Evolutionary conservation across 2,329 filamentous ascomycete species (phyloP), one percentile per base, ranked within the genome.

Genomic region (Trichoderma koningiopsis): DNA sequence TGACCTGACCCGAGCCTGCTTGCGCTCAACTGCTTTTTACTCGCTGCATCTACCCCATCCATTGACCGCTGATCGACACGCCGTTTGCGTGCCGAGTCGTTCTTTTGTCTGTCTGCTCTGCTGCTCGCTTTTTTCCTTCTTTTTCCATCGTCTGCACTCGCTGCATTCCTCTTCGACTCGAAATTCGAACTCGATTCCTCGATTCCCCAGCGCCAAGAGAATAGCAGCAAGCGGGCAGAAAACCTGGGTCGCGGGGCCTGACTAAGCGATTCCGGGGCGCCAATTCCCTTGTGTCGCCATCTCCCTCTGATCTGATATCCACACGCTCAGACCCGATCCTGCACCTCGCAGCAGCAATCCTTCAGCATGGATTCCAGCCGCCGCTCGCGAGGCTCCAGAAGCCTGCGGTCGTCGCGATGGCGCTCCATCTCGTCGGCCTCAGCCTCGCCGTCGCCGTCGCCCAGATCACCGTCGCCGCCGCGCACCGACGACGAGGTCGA

Each of bases 241-340:
- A 43, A 43, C 14, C 43, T 49, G 43, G 43, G n/a, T 49, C 10
- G 22, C 22, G n/a, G 47, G 47, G 47, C n/a, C 47, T 49, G 47
- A 49, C 47, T 49, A 49, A 49, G 47, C 47, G 22, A 22, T 11
- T 49, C 22, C 6, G 47, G 3, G 47, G 43, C 43, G 31, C 29
- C 29, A 27, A 27, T 27, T 33, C 16, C 7, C 2, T 16, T 53
- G 37, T 47, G 47, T 58, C 37, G 53, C 63, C 35, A 52, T 43
- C 40, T 7, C 16, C 19, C 19, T 43, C 19, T n/a, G 16, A 43
- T 43, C 40, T n/a, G 40, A 43, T 43, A 43, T 43, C 63, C 53
- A 49, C 52, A 40, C 40, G 53, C 63, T 59, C 63, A 59, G 63
- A 58, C 52, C 63, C 24, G 63, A 58, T 58, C 47, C 63, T 66